phyloP scores from a whole-genome alignment of 164 flowering plant genomes.

The Nymphaea thermarum region DNA sequence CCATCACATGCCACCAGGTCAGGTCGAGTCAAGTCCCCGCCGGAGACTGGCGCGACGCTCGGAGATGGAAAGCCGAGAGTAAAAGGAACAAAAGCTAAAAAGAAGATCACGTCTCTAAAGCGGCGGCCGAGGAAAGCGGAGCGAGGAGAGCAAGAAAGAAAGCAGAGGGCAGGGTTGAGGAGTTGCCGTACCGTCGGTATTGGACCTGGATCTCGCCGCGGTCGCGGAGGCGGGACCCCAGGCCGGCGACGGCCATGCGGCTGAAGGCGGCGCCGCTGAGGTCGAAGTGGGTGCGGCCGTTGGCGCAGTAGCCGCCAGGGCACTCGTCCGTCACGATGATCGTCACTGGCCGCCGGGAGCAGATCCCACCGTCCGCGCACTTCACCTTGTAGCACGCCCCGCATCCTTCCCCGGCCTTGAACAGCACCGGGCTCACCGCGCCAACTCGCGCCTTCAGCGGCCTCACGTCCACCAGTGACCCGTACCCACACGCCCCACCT shows the following conservation, averaged over 20 bases:
- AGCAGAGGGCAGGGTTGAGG: not conserved
- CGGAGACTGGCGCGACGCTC: too few species aligned
- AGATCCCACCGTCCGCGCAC: constrained; percentile 60
- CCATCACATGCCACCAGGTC: too few species aligned
- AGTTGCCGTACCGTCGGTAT: constrained; percentile 42
- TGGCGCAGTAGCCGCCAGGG: constrained; percentile 69
- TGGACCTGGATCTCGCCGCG: constrained; percentile 67
- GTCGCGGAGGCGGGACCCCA: constrained; percentile 45
- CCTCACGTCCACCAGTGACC: constrained; percentile 74
- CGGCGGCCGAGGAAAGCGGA: too few species aligned
- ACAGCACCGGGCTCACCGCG: constrained; percentile 84
- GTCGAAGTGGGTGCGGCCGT: constrained; percentile 67
- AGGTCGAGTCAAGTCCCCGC: too few species aligned
- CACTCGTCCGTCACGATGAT: constrained; percentile 88
- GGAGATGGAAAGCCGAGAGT: too few species aligned
- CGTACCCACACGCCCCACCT: constrained; percentile 99
- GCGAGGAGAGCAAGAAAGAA: not conserved
- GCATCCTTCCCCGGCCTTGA: constrained; percentile 81
- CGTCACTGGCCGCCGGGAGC: constrained; percentile 80
- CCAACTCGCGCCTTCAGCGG: constrained; percentile 76
- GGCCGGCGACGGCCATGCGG: constrained; percentile 70
- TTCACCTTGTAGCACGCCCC: constrained; percentile 93
- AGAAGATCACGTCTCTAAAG: too few species aligned
- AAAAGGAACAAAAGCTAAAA: too few species aligned
- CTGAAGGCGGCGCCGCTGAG: constrained; percentile 94